phyloP scores from a whole-genome alignment of 495 filamentous ascomycete species.

The Xylona heveae region DNA sequence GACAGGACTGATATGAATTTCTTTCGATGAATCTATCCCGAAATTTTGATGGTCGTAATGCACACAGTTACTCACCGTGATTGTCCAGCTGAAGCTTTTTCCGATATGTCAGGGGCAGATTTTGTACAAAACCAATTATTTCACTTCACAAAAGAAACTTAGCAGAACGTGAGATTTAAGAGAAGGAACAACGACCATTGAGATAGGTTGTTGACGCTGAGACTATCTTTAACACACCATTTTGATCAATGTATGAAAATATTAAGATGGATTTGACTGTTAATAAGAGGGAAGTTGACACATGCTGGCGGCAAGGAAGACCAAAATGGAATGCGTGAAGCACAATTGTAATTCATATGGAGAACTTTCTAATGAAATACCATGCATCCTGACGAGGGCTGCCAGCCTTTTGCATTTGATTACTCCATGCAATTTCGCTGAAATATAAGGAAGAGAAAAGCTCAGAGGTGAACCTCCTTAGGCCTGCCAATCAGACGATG shows the following conservation, averaged over 20 bases:
- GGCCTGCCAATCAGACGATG: no score
- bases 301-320: background rate
- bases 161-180: no score
- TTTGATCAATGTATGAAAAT: background rate
- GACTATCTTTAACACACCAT: background rate
- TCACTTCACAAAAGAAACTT: background rate
- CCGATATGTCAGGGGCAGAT: background rate
- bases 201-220: background rate
- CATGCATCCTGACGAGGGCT: no score
- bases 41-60: constrained; percentile 1
- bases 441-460: no score
- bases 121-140: background rate
- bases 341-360: no score
- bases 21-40: background rate
- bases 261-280: background rate
- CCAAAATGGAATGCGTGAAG: background rate
- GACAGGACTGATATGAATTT: background rate
- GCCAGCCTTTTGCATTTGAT: no score
- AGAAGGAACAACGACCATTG: no score
- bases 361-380: no score
- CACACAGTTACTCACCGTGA: no score
- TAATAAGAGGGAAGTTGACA: background rate
- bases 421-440: no score
- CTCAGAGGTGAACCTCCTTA: no score
- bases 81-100: background rate